Evolutionary conservation across 2,329 filamentous ascomycete genomes (phyloP).

Genomic region (Albophoma yamanashiensis): DNA sequence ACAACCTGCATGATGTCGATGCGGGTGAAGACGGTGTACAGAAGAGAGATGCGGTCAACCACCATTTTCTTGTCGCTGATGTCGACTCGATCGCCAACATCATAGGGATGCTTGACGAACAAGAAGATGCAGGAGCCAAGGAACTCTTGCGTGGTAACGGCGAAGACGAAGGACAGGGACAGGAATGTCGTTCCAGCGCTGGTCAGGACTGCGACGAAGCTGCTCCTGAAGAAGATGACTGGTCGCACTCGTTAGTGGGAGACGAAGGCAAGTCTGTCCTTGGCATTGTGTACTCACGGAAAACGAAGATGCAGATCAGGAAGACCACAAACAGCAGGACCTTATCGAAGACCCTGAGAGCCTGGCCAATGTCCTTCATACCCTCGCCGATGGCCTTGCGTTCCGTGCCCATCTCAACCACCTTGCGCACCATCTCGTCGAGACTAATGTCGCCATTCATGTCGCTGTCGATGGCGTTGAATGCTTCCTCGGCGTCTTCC

Average conservation of each 20-base stretch:
- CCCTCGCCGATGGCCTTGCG: slow-evolving; percentile 82
- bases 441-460: slow-evolving; percentile 89
- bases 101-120: slow-evolving; percentile 96
- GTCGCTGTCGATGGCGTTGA: slow-evolving; percentile 71
- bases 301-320: slow-evolving; percentile 73
- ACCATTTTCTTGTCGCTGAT: slow-evolving; percentile 60
- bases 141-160: slow-evolving; percentile 84
- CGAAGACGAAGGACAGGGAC: slow-evolving; percentile 94
- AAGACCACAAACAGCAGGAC: slow-evolving; percentile 74
- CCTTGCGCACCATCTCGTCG: slow-evolving; percentile 87
- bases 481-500: slow-evolving; percentile 76
- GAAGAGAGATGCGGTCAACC: slow-evolving; percentile 87
- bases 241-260: slow-evolving; percentile 1
- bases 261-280: background rate
- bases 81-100: slow-evolving; percentile 90
- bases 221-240: slow-evolving; percentile 82
- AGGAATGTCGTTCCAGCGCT: slow-evolving; percentile 87
- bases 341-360: slow-evolving; percentile 81
- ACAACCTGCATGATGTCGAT: slow-evolving; percentile 71
- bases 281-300: slow-evolving; percentile 40
- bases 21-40: slow-evolving; percentile 86
- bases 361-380: slow-evolving; percentile 96
- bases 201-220: slow-evolving; percentile 73
- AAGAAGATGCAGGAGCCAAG: slow-evolving; percentile 98
- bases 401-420: slow-evolving; percentile 74